Percentiles rank a stretch among this genome's conserved stretches.
These are phyloP conservation scores for Priceomyces carsonii DNA, from an alignment of 805 yeast species.

Conservation along the genomic window DNA sequence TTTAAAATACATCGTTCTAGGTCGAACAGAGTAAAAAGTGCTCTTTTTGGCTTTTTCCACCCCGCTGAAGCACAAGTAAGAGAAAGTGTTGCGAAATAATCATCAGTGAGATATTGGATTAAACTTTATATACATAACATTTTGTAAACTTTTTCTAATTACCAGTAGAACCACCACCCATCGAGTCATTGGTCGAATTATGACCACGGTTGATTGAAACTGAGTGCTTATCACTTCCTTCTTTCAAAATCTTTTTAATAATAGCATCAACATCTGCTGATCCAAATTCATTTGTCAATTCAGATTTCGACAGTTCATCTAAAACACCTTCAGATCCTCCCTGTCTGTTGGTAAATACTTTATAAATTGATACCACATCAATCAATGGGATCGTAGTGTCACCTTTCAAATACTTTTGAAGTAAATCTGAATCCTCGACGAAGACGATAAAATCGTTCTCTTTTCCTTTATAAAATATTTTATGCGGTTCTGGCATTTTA, in stretches of 20 bases:
- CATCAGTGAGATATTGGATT: no score
- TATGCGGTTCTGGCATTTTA: slow-evolving; percentile 30
- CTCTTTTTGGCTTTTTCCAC: slow-evolving; percentile 8
- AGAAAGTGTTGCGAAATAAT: no score
- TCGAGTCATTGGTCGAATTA: slow-evolving; percentile 48
- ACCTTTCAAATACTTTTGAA: slow-evolving; percentile 49
- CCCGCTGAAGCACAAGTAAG: neutral
- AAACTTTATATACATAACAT: no score
- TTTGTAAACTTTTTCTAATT: no score
- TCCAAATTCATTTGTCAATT: slow-evolving; percentile 70
- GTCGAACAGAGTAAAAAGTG: slow-evolving; percentile 5
- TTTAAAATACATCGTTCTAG: no score
- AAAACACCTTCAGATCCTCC: slow-evolving; percentile 75
- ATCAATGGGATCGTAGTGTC: slow-evolving; percentile 58
- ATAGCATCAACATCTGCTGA: slow-evolving; percentile 53
- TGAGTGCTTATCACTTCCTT: slow-evolving; percentile 56
- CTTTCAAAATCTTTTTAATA: slow-evolving; percentile 56
- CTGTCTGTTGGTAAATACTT: slow-evolving; percentile 59
- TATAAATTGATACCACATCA: slow-evolving; percentile 62
- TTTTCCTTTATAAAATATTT: slow-evolving; percentile 65
- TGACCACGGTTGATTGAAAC: slow-evolving; percentile 17
- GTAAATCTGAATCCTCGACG: slow-evolving; percentile 53
- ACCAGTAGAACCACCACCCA: slow-evolving; percentile 29
- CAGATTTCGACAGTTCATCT: slow-evolving; percentile 69
- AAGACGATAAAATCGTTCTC: slow-evolving; percentile 66